These are phyloP conservation scores for Vachellia collinsii DNA, from an alignment of 306 rosid genomes.

Conservation along the genomic window DNA sequence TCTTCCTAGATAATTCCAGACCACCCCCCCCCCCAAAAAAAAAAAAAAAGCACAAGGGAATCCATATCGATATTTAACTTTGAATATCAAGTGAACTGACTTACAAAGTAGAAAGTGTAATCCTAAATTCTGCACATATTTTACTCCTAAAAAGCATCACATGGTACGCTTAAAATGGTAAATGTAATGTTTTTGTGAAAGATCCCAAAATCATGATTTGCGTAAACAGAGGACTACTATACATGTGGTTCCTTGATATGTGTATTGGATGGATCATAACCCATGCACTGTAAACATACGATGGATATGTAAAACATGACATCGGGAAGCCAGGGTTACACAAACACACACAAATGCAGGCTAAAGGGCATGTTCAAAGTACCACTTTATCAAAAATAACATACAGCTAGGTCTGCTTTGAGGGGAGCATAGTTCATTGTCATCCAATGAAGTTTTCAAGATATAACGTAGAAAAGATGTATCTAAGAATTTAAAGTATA, in stretches of 20 bases:
- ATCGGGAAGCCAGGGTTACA: too few relatives aligned
- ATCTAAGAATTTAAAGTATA: background rate
- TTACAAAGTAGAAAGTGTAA: background rate
- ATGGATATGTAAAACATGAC: background rate
- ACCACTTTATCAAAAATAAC: background rate
- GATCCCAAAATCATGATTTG: too few relatives aligned
- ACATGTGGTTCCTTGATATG: too few relatives aligned
- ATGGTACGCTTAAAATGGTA: too few relatives aligned
- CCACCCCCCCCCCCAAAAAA: too few relatives aligned
- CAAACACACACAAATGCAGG: background rate
- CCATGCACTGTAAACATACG: too few relatives aligned
- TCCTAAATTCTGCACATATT: background rate
- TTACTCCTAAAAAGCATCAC: too few relatives aligned
- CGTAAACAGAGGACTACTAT: too few relatives aligned
- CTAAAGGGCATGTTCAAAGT: background rate
- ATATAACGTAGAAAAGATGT: background rate
- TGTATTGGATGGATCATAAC: too few relatives aligned
- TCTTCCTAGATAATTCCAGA: background rate
- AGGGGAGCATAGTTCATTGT: background rate
- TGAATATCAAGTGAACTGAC: background rate
- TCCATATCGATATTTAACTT: background rate
- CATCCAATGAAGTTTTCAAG: background rate
- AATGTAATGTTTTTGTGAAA: too few relatives aligned
- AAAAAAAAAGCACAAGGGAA: background rate
- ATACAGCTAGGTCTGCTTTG: background rate